phyloP scores from a whole-genome alignment of 805 yeast genomes.

The Candida silvatica region DNA sequence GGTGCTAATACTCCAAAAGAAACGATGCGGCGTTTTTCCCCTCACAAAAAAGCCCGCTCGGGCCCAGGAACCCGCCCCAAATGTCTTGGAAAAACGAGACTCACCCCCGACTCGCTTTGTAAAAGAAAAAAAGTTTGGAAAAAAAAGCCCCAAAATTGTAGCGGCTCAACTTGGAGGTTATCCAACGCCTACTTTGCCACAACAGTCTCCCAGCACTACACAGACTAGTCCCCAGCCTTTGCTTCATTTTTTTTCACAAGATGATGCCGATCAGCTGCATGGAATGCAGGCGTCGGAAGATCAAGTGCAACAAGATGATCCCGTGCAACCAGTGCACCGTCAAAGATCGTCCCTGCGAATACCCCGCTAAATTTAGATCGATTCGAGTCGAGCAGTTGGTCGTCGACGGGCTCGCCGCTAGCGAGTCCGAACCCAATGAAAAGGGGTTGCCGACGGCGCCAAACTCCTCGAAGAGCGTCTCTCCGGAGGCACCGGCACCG shows the following conservation, averaged over 20 bases:
- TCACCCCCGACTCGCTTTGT: no score
- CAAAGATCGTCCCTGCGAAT: conserved; percentile 31
- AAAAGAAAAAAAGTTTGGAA: no score
- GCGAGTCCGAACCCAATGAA: background rate
- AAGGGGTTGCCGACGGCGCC: background rate
- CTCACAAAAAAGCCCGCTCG: no score
- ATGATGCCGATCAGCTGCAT: conserved; percentile 26
- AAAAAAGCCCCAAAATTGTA: no score
- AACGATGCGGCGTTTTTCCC: no score
- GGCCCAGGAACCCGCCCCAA: no score
- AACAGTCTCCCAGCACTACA: no score
- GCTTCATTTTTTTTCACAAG: conserved; percentile 9
- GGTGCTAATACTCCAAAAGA: no score
- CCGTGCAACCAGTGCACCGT: conserved; percentile 39
- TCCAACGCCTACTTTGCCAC: no score
- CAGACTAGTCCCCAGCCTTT: no score
- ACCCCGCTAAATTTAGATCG: conserved; percentile 39
- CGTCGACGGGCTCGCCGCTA: conserved; percentile 6
- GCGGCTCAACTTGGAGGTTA: no score
- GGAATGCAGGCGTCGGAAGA: conserved; percentile 27
- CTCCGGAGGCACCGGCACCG: background rate
- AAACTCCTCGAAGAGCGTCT: background rate
- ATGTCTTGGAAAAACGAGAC: no score
- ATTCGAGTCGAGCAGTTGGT: conserved; percentile 24
- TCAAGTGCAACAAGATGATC: conserved; percentile 26